Percentiles rank a stretch among this genome's conserved stretches.
Evolutionary conservation across 495 filamentous ascomycete species (phyloP).

Genomic region (Penicillium alfredii): DNA sequence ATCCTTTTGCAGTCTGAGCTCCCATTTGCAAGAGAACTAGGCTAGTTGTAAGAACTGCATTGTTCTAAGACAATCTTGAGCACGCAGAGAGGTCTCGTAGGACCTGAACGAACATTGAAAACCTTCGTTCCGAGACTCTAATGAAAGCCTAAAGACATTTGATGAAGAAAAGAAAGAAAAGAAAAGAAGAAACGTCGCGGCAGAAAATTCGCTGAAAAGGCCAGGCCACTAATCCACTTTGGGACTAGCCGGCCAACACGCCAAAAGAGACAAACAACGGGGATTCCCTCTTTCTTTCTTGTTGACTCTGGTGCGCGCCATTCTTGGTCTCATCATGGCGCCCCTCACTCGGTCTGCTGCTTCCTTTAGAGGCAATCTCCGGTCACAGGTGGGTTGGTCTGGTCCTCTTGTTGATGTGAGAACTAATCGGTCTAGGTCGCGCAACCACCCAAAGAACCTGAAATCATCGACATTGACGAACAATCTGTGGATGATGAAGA

Average conservation of each 20-base stretch:
- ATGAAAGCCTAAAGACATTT: slow-evolving; percentile 95
- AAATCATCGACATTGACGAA: slow-evolving; percentile 40
- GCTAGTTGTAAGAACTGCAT: slow-evolving; percentile 65
- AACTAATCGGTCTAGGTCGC: slow-evolving; percentile 14
- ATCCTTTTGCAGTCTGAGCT: slow-evolving; percentile 47
- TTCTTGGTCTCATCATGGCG: slow-evolving; percentile 19
- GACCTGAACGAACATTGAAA: slow-evolving; percentile 94
- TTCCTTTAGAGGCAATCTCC: slow-evolving; percentile 7
- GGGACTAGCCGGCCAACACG: slow-evolving; percentile 29
- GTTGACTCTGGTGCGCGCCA: no score
- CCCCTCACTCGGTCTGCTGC: slow-evolving; percentile 24
- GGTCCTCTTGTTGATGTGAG: no score
- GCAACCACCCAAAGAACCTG: slow-evolving; percentile 23
- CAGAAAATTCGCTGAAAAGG: slow-evolving; percentile 22
- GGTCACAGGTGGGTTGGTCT: slow-evolving; percentile 14
- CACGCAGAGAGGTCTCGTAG: slow-evolving; percentile 78
- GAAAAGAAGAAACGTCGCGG: slow-evolving; percentile 36
- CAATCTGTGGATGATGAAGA: slow-evolving; percentile 26
- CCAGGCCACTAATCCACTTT: slow-evolving; percentile 26
- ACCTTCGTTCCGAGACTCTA: slow-evolving; percentile 99
- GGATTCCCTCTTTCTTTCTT: slow-evolving; percentile 8
- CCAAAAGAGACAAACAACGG: slow-evolving; percentile 31
- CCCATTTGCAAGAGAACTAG: slow-evolving; percentile 48
- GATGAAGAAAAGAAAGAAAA: slow-evolving; percentile 51
- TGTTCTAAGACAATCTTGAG: slow-evolving; percentile 97